A percentile compares a stretch with the other conserved stretches of the same genome.
These are phyloP conservation scores for Bassia scoparia DNA, from an alignment of 148 eudicot species.

Conservation along the genomic window DNA sequence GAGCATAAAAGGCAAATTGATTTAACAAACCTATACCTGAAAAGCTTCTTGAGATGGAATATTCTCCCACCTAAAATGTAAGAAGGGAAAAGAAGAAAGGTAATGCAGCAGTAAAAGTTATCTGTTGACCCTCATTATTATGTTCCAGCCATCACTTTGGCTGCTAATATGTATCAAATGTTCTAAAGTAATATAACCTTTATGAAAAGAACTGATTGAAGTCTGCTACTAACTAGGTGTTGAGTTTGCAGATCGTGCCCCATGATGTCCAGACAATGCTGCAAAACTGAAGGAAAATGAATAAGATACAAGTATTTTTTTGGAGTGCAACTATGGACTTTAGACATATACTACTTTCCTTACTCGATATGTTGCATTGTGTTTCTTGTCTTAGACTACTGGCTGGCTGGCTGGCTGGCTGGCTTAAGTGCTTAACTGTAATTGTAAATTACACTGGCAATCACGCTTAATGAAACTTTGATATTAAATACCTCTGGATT, in stretches of 20 bases:
- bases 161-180: background rate
- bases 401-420: too few relatives aligned
- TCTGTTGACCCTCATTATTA: background rate
- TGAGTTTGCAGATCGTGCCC: background rate
- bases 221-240: conserved; percentile 12
- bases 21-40: background rate
- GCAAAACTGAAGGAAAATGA: background rate
- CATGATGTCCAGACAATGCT: background rate
- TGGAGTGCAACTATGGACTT: background rate
- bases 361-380: conserved; percentile 35
- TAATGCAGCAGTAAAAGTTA: background rate
- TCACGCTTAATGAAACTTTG: conserved; percentile 56
- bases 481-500: background rate
- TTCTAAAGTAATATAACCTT: background rate
- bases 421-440: too few relatives aligned
- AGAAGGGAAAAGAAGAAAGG: background rate
- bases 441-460: conserved; percentile 48
- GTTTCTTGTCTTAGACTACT: conserved; percentile 37
- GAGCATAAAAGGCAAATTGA: background rate
- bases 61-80: background rate
- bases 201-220: background rate
- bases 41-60: background rate
- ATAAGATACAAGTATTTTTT: background rate
- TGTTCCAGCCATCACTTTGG: background rate
- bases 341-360: background rate